These are phyloP conservation scores for Alternaria gansuensis DNA, from an alignment of 2,329 filamentous ascomycete species.

Conservation along the genomic window DNA sequence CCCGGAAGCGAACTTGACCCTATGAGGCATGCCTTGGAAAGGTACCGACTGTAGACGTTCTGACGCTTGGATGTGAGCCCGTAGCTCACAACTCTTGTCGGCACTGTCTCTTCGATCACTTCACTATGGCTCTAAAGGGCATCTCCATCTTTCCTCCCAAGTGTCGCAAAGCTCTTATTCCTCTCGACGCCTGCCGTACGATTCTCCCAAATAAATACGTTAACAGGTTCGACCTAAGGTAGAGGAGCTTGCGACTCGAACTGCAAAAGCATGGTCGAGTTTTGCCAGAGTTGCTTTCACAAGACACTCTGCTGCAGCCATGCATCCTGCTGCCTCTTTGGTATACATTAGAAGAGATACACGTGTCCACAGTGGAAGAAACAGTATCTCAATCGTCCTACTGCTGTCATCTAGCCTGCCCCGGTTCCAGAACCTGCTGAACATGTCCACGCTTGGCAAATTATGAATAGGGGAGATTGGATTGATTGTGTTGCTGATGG, in stretches of 20 bases:
- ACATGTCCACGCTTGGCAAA: conserved; percentile 5
- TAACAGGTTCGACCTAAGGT: conserved; percentile 27
- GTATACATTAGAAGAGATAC: conserved; percentile 27
- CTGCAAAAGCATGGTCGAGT: conserved; percentile 33
- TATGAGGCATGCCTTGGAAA: background rate
- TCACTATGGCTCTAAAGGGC: conserved; percentile 26
- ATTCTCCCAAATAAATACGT: conserved; percentile 20
- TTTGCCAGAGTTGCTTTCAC: conserved; percentile 28
- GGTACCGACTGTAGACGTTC: background rate
- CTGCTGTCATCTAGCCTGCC: background rate
- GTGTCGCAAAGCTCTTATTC: conserved; percentile 33
- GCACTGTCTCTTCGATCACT: background rate
- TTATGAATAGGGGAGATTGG: background rate
- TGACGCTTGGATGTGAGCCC: background rate
- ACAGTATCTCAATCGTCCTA: conserved; percentile 17
- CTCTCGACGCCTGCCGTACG: conserved; percentile 20
- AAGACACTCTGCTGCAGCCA: conserved; percentile 30
- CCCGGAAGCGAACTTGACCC: background rate
- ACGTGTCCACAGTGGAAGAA: conserved; percentile 22
- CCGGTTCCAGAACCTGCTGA: background rate
- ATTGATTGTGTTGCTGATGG: conserved; percentile 10
- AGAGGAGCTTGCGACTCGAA: conserved; percentile 29
- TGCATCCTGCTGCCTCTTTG: conserved; percentile 36
- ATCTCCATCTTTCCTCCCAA: conserved; percentile 35
- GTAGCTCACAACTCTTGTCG: conserved; percentile 1